These are phyloP conservation scores for Hypoxylon sp. DNA, from an alignment of 2,329 filamentous ascomycete species.

Conservation along the genomic window DNA sequence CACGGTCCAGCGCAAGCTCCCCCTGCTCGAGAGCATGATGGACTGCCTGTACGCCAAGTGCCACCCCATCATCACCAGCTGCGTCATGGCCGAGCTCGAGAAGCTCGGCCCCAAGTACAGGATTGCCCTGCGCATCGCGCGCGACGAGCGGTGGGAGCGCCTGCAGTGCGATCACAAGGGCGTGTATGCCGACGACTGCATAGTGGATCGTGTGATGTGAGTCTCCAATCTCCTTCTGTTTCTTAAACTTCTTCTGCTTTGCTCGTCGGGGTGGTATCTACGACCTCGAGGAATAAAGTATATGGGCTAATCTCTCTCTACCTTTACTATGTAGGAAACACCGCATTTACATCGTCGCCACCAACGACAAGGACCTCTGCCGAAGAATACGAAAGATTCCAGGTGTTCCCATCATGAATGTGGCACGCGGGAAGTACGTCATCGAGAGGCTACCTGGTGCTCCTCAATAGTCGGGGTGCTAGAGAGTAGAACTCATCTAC, in stretches of 20 bases:
- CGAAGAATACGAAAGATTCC: slow-evolving; percentile 81
- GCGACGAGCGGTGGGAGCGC: slow-evolving; percentile 88
- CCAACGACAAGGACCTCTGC: slow-evolving; percentile 77
- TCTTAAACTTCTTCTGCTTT: too few species aligned
- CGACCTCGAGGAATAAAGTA: too few species aligned
- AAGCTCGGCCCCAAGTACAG: slow-evolving; percentile 90
- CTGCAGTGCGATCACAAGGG: slow-evolving; percentile 86
- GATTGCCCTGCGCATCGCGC: slow-evolving; percentile 80
- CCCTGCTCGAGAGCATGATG: slow-evolving; percentile 84
- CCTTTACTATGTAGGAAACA: slow-evolving; percentile 38
- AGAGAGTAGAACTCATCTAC: too few species aligned
- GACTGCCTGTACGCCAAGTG: slow-evolving; percentile 93
- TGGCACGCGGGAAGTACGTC: slow-evolving; percentile 89
- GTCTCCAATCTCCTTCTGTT: slow-evolving; percentile 15
- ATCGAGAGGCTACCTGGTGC: slow-evolving; percentile 91
- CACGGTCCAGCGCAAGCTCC: slow-evolving; percentile 89
- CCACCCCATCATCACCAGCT: slow-evolving; percentile 85
- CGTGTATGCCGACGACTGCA: slow-evolving; percentile 82
- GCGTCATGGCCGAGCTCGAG: slow-evolving; percentile 85
- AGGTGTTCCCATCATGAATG: slow-evolving; percentile 78
- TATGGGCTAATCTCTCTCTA: too few species aligned
- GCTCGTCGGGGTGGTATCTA: too few species aligned
- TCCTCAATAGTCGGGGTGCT: slow-evolving; percentile 59
- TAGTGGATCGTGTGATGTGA: slow-evolving; percentile 43
- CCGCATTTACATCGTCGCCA: slow-evolving; percentile 81